Base-by-base conservation (phyloP, 495 filamentous ascomycete species). In the Lasiosphaeria hispida region DNA sequence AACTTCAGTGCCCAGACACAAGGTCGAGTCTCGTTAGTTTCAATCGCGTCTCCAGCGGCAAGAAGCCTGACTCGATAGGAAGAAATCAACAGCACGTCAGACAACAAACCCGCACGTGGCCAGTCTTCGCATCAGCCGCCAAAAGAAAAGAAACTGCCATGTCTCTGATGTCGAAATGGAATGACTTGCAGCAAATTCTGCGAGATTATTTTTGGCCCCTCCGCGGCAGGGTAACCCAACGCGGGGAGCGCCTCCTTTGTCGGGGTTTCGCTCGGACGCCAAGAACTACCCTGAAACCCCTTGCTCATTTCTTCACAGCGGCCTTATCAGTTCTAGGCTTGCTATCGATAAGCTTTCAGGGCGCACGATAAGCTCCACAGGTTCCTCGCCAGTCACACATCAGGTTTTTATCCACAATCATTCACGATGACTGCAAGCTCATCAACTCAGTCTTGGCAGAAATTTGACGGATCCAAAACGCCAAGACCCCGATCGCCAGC, bases 401-500 rank as follows among this genome's bases (percentile, higher is more conserved):
- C 23, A n/a, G n/a, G 9, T 44, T n/a, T 44, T 18, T 44, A 9
- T 5, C 14, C 23, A 10, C 10, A 33, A 23, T 36, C 23, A 10
- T 9, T 2, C 15, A 36, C 19, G 23, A 30, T 5, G 23, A 30
- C 23, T 30, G 23, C 5, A 30, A 30, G 2, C 23, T 30, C 23
- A 2, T 30, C 23, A 30, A 30, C 23, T 49, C 33, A 35, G 33
- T 19, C 47, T 35, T 14, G 41, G 34, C 1, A 41, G n/a, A 10
- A 15, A n/a, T n/a, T 38, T n/a, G 10, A 5, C 36, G n/a, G 51
- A 38, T 62, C 36, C 18, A 44, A 64, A 62, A 65, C 59, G 53
- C 47, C 19, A 48, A 15, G 19, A n/a, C 23, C 47, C 39, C 19
- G 52, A 60, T 62, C 59, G 36, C 49, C 59, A 44, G 11, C 54